A percentile compares a stretch with the other conserved stretches of the same genome.
Evolutionary conservation across 106 monocot genomes (phyloP).

Genomic region (Ottelia alismoides): DNA sequence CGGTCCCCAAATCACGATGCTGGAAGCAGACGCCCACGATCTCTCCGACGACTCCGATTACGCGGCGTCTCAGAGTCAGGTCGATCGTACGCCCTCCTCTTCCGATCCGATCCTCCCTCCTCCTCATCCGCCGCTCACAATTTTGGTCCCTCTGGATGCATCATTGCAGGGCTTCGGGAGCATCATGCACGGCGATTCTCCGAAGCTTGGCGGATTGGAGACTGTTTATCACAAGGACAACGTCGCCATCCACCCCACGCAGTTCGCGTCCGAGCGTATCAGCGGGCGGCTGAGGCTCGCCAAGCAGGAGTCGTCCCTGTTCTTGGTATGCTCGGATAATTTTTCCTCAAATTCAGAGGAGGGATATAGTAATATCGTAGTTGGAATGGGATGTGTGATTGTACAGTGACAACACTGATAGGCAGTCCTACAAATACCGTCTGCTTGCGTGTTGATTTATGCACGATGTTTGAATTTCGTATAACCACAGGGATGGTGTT

Average conservation of each 20-base stretch:
- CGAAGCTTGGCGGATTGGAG: constrained; percentile 19
- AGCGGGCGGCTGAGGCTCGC: constrained; percentile 45
- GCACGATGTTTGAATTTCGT: too few relatives aligned
- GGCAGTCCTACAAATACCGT: too few relatives aligned
- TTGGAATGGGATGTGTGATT: too few relatives aligned
- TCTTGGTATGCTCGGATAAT: too few relatives aligned
- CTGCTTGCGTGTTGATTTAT: too few relatives aligned
- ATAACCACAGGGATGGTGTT: too few relatives aligned
- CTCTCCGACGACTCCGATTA: constrained; percentile 71
- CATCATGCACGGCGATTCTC: constrained; percentile 27
- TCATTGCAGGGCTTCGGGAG: too few relatives aligned
- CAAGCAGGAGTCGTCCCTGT: constrained; percentile 30
- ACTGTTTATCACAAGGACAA: constrained; percentile 43
- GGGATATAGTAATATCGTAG: too few relatives aligned
- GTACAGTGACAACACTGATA: too few relatives aligned
- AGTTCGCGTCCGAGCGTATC: constrained; percentile 45
- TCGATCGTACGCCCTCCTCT: background rate
- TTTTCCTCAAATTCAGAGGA: too few relatives aligned
- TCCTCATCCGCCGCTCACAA: too few relatives aligned
- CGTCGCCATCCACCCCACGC: constrained; percentile 55
- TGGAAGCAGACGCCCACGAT: constrained; percentile 42
- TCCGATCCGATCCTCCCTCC: background rate
- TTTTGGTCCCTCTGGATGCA: too few relatives aligned
- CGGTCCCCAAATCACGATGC: constrained; percentile 14
- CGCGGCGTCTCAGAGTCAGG: constrained; percentile 54